A percentile compares a stretch with the other conserved stretches of the same genome.
These are phyloP conservation scores for Pavlovales sp. DNA, from an alignment of 208 protist genomes.

Conservation along the genomic window DNA sequence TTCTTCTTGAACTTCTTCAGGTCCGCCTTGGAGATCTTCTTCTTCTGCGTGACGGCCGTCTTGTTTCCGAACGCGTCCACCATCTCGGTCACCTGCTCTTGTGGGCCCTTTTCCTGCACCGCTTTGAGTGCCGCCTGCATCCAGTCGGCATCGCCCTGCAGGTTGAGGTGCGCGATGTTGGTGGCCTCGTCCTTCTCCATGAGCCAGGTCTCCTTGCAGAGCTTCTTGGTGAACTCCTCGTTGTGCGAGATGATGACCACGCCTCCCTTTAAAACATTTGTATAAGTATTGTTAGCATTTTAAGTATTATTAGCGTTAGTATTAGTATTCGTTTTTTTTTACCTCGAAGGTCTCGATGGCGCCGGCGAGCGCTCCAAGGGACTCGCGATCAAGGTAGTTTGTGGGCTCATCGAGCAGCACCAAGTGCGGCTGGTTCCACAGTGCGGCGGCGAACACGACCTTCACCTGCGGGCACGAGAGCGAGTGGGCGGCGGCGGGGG, in stretches of 20 bases:
- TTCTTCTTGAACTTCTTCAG: conserved; percentile 54
- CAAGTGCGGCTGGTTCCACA: conserved; percentile 65
- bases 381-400: conserved; percentile 69
- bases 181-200: conserved; percentile 49
- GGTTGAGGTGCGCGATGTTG: background rate
- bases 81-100: background rate
- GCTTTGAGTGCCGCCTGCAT: conserved; percentile 24
- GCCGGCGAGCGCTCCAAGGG: conserved; percentile 62
- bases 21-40: conserved; percentile 48
- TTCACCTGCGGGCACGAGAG: conserved; percentile 50
- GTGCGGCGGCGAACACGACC: conserved; percentile 62
- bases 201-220: conserved; percentile 68
- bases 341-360: conserved; percentile 58
- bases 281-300: too few relatives aligned
- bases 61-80: conserved; percentile 64
- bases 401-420: conserved; percentile 69
- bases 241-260: conserved; percentile 71
- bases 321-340: too few relatives aligned
- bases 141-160: conserved; percentile 23
- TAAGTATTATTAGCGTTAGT: too few relatives aligned
- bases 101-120: background rate
- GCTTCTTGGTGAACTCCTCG: conserved; percentile 62
- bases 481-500: background rate
- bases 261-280: too few relatives aligned
- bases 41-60: conserved; percentile 62